A percentile compares a stretch with the other conserved stretches of the same genome.
phyloP scores from a whole-genome alignment of 2,329 filamentous ascomycete genomes.

The Exophiala bonariae region DNA sequence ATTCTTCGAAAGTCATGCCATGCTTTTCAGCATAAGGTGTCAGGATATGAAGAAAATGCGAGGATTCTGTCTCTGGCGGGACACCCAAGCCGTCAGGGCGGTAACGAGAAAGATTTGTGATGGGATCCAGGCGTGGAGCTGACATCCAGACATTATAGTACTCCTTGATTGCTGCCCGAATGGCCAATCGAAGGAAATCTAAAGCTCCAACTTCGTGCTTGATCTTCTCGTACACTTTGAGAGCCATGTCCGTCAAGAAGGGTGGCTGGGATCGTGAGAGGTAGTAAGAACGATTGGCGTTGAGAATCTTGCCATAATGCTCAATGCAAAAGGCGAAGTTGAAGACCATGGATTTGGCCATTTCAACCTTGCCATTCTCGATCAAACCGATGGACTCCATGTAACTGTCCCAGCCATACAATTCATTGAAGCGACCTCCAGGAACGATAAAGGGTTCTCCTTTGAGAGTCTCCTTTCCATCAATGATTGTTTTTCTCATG shows the following conservation, averaged over 20 bases:
- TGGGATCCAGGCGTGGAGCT: constrained; percentile 73
- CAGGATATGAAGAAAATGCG: constrained; percentile 81
- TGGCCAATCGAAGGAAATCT: constrained; percentile 77
- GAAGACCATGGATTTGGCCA: constrained; percentile 90
- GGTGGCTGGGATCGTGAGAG: constrained; percentile 91
- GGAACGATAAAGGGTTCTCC: constrained; percentile 96
- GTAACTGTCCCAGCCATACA: constrained; percentile 99
- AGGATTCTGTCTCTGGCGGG: constrained; percentile 86
- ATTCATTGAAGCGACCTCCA: constrained; percentile 93
- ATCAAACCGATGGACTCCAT: constrained; percentile 93
- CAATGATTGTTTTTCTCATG: constrained; percentile 71
- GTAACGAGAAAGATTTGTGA: constrained; percentile 80
- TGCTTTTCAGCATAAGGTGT: constrained; percentile 82
- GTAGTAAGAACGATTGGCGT: constrained; percentile 95
- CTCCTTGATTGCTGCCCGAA: constrained; percentile 93
- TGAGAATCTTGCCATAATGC: constrained; percentile 97
- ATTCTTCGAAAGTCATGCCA: constrained; percentile 76
- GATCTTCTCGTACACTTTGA: constrained; percentile 91
- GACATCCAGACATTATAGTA: constrained; percentile 87
- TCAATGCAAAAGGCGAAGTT: constrained; percentile 99
- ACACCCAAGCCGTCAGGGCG: constrained; percentile 80
- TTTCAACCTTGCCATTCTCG: constrained; percentile 77
- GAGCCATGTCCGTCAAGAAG: constrained; percentile 95
- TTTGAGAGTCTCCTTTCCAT: constrained; percentile 68
- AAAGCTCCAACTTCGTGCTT: constrained; percentile 76